Evolutionary conservation across 495 filamentous ascomycete genomes (phyloP).

Genomic region (Hypoxylon subgilvum): DNA sequence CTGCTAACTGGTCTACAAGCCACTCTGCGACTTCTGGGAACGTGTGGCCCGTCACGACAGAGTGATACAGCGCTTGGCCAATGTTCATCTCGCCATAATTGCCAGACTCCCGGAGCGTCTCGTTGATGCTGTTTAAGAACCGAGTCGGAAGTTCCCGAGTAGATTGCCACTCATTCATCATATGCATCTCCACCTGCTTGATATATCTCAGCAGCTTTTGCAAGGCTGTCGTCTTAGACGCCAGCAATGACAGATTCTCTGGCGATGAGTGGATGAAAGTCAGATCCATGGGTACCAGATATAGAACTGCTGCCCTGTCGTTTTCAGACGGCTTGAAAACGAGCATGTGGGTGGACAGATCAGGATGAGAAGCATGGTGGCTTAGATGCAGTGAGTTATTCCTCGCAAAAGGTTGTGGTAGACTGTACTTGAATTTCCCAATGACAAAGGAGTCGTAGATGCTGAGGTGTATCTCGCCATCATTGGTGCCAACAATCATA

Average conservation of each 20-base stretch:
- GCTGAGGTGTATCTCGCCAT: conserved; percentile 79
- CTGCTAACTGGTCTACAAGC: conserved; percentile 83
- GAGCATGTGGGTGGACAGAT: conserved; percentile 77
- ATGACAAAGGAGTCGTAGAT: conserved; percentile 92
- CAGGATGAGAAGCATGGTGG: conserved; percentile 72
- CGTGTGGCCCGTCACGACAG: conserved; percentile 84
- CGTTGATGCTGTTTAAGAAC: conserved; percentile 76
- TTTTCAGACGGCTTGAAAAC: conserved; percentile 54
- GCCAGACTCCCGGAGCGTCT: conserved; percentile 55
- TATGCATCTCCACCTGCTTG: conserved; percentile 72
- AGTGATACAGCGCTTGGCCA: conserved; percentile 79
- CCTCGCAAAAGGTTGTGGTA: conserved; percentile 29
- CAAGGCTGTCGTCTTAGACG: conserved; percentile 83
- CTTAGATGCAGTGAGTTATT: conserved; percentile 49
- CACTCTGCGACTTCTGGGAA: conserved; percentile 81
- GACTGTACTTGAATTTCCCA: conserved; percentile 63
- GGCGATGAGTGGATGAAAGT: conserved; percentile 81
- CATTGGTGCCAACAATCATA: conserved; percentile 76
- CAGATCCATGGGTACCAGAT: conserved; percentile 79
- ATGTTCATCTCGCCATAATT: conserved; percentile 56
- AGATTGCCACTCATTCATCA: conserved; percentile 79
- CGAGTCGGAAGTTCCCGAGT: conserved; percentile 78
- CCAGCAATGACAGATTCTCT: conserved; percentile 77
- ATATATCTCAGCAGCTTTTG: conserved; percentile 87
- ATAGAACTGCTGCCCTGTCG: conserved; percentile 47